Evolutionary conservation across 1,284 basidiomycete genomes (phyloP).

Genomic region (Ustilago nuda): DNA sequence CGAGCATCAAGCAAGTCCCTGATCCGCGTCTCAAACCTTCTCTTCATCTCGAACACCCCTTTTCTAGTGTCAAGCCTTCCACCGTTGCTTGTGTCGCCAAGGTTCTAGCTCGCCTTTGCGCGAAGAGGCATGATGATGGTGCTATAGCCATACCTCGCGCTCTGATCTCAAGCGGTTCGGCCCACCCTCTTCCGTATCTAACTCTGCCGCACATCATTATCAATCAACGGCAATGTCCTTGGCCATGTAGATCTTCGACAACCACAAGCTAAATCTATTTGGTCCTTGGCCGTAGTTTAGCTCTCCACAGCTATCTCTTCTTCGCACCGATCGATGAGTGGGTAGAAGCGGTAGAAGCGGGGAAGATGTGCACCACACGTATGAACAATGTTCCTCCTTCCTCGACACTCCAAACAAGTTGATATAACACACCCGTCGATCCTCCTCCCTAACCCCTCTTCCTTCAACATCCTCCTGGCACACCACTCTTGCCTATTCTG

Average conservation of each 20-base stretch:
- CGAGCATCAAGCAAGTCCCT: slow-evolving; percentile 32
- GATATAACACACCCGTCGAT: slow-evolving; percentile 21
- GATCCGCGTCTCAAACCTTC: slow-evolving; percentile 19
- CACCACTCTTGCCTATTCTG: neutral
- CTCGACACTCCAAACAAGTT: slow-evolving; percentile 12
- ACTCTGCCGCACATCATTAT: neutral
- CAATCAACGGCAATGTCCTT: neutral
- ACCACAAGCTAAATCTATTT: neutral
- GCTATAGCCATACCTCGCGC: neutral
- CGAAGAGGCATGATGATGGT: slow-evolving; percentile 5
- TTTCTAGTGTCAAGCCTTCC: neutral
- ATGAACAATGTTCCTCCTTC: slow-evolving; percentile 11
- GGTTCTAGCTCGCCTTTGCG: neutral
- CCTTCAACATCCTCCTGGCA: slow-evolving; percentile 2
- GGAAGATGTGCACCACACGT: neutral
- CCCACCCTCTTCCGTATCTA: slow-evolving; percentile 1
- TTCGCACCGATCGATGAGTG: neutral
- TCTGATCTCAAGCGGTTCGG: neutral
- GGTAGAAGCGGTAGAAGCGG: too few relatives aligned
- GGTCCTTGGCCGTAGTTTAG: neutral
- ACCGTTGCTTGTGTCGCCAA: neutral
- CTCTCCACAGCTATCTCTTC: neutral
- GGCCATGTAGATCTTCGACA: neutral
- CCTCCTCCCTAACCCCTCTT: neutral
- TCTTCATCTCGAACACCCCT: neutral